These are phyloP conservation scores for Paspalum notatum DNA, from an alignment of 176 grass and related monocot species.

Conservation along the genomic window DNA sequence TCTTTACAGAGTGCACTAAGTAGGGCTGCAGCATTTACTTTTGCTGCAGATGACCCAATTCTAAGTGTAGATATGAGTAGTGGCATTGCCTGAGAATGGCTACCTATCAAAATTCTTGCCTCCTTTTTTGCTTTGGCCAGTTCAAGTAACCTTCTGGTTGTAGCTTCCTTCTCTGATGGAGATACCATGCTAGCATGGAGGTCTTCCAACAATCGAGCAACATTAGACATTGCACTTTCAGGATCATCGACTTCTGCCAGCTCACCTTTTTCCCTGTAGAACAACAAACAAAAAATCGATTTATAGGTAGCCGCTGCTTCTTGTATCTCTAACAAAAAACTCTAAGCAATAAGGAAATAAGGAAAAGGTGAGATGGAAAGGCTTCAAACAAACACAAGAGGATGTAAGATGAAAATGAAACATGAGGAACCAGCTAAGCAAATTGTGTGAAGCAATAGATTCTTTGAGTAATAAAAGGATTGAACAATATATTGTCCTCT, in stretches of 20 bases:
- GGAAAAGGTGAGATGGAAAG: neutral
- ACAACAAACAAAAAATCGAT: neutral
- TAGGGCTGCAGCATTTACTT: conserved; percentile 76
- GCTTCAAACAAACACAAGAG: conserved; percentile 37
- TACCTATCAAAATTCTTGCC: conserved; percentile 77
- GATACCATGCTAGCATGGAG: conserved; percentile 81
- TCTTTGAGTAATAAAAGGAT: conserved; percentile 9
- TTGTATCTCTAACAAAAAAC: neutral
- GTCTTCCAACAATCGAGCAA: conserved; percentile 85
- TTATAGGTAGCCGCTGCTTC: conserved; percentile 9
- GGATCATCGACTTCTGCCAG: conserved; percentile 80
- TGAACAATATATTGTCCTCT: neutral
- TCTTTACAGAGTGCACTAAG: conserved; percentile 91
- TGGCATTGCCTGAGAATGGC: conserved; percentile 92
- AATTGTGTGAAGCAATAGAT: conserved; percentile 27
- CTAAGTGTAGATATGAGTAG: conserved; percentile 90
- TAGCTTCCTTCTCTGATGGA: conserved; percentile 65
- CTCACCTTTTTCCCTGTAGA: conserved; percentile 67
- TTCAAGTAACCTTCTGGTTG: conserved; percentile 70
- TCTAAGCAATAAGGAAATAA: neutral
- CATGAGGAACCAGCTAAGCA: conserved; percentile 22
- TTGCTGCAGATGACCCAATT: conserved; percentile 68
- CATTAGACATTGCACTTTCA: conserved; percentile 66
- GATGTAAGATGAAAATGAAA: conserved; percentile 16
- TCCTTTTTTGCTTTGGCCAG: conserved; percentile 76